A percentile compares a stretch with the other conserved stretches of the same genome.
Evolutionary conservation across 192 early-diverging fungal genomes (phyloP).

Genomic region (Funneliformis geosporum): DNA sequence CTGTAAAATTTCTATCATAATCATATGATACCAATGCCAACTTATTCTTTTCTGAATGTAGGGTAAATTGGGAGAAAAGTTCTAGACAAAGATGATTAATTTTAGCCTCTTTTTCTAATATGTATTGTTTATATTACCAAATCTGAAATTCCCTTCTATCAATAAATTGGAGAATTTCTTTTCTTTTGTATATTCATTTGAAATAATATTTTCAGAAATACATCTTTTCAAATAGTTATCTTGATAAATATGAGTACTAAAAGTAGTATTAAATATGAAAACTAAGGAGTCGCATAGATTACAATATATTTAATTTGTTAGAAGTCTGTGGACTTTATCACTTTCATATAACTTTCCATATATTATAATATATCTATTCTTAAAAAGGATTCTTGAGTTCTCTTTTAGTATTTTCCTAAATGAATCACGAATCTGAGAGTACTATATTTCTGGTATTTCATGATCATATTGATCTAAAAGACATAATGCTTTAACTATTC

Average conservation of each 20-base stretch:
- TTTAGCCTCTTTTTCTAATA: too few species aligned
- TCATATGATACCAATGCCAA: too few species aligned
- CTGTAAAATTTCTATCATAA: too few species aligned
- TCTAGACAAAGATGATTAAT: too few species aligned
- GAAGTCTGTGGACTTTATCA: background rate
- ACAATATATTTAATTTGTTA: background rate
- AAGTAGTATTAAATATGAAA: background rate
- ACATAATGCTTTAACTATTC: background rate
- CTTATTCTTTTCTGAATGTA: too few species aligned
- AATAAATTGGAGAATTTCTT: slow-evolving; percentile 15
- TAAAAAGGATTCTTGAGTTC: too few species aligned
- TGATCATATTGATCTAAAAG: background rate
- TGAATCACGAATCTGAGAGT: too few species aligned
- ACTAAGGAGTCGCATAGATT: background rate
- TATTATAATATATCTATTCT: too few species aligned
- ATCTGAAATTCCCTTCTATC: background rate
- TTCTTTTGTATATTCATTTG: slow-evolving; percentile 14
- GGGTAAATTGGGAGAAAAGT: too few species aligned
- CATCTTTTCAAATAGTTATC: background rate
- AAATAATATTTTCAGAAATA: slow-evolving; percentile 6
- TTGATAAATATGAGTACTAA: background rate
- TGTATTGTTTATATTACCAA: too few species aligned
- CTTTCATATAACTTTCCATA: background rate
- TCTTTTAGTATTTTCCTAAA: too few species aligned
- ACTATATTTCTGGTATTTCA: too few species aligned